Conservation (phyloP, 1,284 basidiomycete species). For the Somion occarium region DNA sequence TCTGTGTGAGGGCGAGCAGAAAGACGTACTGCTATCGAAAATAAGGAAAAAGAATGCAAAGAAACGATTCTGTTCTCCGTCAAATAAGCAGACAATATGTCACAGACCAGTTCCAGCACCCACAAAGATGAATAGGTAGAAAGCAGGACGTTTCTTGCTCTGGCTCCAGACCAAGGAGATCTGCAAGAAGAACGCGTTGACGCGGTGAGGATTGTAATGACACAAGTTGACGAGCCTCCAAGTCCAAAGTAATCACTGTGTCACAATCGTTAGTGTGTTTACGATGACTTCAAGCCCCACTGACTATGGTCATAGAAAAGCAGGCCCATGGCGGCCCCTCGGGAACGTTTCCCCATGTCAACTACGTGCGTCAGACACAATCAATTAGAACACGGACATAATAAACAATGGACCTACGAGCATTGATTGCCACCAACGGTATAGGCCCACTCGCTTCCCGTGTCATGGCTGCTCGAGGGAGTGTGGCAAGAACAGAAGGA, state of each 20-base stretch:
- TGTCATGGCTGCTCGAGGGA: not conserved
- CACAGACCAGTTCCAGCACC: not conserved
- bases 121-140: constrained; percentile 22
- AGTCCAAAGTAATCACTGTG: constrained; percentile 6
- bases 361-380: constrained; percentile 5
- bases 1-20: too few species aligned
- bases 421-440: not conserved
- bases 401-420: not conserved
- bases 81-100: not conserved
- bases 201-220: not conserved
- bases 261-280: not conserved
- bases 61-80: constrained; percentile 15
- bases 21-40: constrained; percentile 11
- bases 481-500: too few species aligned
- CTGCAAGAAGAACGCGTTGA: constrained; percentile 4
- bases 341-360: constrained; percentile 17
- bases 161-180: constrained; percentile 17
- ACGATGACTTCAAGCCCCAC: not conserved
- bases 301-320: constrained; percentile 17
- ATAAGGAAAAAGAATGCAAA: constrained; percentile 16
- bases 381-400: not conserved
- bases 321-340: constrained; percentile 14
- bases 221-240: not conserved
- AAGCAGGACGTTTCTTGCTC: constrained; percentile 16
- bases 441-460: not conserved